Percentiles rank a stretch among this genome's conserved stretches.
Evolutionary conservation across 768 basidiomycete species (phyloP).

Genomic region (Leccinum barrowsii): DNA sequence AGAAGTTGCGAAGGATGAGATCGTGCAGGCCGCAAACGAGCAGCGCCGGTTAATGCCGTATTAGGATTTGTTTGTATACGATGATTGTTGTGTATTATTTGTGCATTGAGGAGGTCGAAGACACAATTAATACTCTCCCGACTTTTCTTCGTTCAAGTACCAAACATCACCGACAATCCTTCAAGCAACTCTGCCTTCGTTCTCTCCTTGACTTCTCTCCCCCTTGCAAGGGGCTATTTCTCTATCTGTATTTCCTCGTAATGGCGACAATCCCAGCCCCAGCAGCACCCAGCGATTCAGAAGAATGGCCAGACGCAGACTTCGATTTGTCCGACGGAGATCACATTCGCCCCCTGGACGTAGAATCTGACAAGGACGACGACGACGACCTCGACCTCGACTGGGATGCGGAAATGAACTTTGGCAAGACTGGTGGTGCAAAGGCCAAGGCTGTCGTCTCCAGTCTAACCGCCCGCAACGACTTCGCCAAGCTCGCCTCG

Average conservation of each 20-base stretch:
- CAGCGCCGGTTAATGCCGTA: neutral
- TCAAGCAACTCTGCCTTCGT: constrained; percentile 2
- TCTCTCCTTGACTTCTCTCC: constrained; percentile 9
- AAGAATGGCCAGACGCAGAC: constrained; percentile 87
- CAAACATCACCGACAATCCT: constrained; percentile 13
- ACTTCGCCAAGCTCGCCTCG: constrained; percentile 32
- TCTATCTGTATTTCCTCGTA: constrained; percentile 23
- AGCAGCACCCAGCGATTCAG: constrained; percentile 43
- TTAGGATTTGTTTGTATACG: constrained; percentile 13
- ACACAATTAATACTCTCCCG: constrained; percentile 21
- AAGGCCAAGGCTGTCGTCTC: constrained; percentile 40
- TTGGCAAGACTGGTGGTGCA: constrained; percentile 55
- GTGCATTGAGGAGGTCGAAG: constrained; percentile 41
- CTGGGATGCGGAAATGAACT: constrained; percentile 78
- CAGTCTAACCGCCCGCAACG: constrained; percentile 38
- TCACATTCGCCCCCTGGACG: constrained; percentile 55
- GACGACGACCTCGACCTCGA: constrained; percentile 66
- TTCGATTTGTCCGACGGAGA: constrained; percentile 80
- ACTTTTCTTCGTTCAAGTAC: constrained; percentile 32
- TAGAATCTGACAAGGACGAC: constrained; percentile 61
- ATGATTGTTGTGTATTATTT: constrained; percentile 19
- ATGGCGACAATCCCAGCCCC: constrained; percentile 66
- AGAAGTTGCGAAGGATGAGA: constrained; percentile 53
- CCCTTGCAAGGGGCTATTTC: constrained; percentile 19
- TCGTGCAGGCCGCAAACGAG: neutral